These are phyloP conservation scores for Oidiodendron maius DNA, from an alignment of 495 filamentous ascomycete genomes.

Conservation along the genomic window DNA sequence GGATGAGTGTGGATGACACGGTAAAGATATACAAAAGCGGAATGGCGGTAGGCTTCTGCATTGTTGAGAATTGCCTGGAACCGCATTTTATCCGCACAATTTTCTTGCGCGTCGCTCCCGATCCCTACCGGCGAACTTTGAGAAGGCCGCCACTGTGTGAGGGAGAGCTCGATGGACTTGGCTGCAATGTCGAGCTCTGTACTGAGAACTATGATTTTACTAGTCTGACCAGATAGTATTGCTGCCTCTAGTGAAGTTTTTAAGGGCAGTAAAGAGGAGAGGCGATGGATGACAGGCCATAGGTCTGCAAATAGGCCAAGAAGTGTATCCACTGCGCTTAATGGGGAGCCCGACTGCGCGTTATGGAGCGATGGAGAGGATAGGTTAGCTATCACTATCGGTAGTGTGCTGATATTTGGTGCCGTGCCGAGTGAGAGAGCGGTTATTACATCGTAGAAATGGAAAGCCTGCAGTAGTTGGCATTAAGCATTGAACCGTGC, in stretches of 20 bases:
- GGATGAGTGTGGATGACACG: slow-evolving; percentile 43
- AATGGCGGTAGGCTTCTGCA: slow-evolving; percentile 56
- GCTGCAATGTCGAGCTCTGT: slow-evolving; percentile 50
- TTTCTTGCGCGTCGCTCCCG: background rate
- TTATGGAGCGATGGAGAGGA: slow-evolving; percentile 30
- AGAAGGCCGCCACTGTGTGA: slow-evolving; percentile 46
- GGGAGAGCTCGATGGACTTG: slow-evolving; percentile 48
- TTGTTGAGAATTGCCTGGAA: slow-evolving; percentile 48
- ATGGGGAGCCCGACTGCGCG: slow-evolving; percentile 41
- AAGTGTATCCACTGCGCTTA: slow-evolving; percentile 50
- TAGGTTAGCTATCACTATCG: slow-evolving; percentile 10
- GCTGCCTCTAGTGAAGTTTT: slow-evolving; percentile 44
- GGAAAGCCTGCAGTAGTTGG: slow-evolving; percentile 41
- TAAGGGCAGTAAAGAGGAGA: slow-evolving; percentile 46
- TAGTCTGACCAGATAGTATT: slow-evolving; percentile 28
- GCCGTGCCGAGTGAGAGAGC: slow-evolving; percentile 56
- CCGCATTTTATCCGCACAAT: slow-evolving; percentile 19
- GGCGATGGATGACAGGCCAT: slow-evolving; percentile 58
- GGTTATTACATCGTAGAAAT: slow-evolving; percentile 61
- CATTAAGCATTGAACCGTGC: background rate
- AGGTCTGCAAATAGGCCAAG: slow-evolving; percentile 56
- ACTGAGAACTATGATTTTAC: slow-evolving; percentile 46
- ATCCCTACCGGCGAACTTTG: background rate
- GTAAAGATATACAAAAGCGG: slow-evolving; percentile 57
- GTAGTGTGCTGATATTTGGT: slow-evolving; percentile 45